A percentile compares a stretch with the other conserved stretches of the same genome.
Evolutionary conservation across 2,329 filamentous ascomycete genomes (phyloP).

Genomic region (Talaromyces atroroseus): DNA sequence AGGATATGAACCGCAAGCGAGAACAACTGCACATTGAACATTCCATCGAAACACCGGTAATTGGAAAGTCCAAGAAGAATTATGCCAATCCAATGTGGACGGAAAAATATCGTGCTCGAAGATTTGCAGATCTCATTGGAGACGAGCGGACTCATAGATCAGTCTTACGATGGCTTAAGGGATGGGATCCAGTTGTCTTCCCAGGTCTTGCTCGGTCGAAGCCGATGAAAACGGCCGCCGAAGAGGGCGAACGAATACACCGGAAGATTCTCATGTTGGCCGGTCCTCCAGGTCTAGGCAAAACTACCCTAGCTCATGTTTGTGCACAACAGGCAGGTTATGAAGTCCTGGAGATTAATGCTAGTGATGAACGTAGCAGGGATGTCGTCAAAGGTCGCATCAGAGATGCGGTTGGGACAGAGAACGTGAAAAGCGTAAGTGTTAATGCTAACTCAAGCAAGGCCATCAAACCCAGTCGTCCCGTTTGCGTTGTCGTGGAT

Average conservation of each 20-base stretch:
- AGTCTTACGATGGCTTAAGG: constrained; percentile 88
- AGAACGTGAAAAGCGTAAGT: constrained; percentile 72
- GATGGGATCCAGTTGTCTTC: constrained; percentile 90
- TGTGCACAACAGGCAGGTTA: constrained; percentile 94
- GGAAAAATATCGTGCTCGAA: constrained; percentile 90
- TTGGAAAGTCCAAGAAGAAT: constrained; percentile 25
- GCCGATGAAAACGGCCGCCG: constrained; percentile 42
- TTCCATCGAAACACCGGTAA: constrained; percentile 27
- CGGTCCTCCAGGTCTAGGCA: constrained; percentile 87
- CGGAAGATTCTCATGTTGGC: constrained; percentile 85
- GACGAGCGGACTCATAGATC: constrained; percentile 89
- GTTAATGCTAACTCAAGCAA: constrained; percentile 44
- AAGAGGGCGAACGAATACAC: constrained; percentile 67
- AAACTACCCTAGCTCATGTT: constrained; percentile 93
- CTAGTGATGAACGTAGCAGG: constrained; percentile 86
- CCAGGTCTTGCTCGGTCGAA: constrained; percentile 64
- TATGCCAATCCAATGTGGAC: constrained; percentile 65
- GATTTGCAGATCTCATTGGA: constrained; percentile 87
- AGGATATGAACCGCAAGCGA: constrained; percentile 18
- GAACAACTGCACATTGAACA: constrained; percentile 19
- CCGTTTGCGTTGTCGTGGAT: constrained; percentile 89
- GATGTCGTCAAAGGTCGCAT: constrained; percentile 90
- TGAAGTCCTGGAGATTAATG: constrained; percentile 94
- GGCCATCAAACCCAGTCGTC: constrained; percentile 68
- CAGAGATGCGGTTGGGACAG: constrained; percentile 83